These are phyloP conservation scores for Halophytophthora polymorphica DNA, from an alignment of 352 stramenopile species.

Conservation along the genomic window DNA sequence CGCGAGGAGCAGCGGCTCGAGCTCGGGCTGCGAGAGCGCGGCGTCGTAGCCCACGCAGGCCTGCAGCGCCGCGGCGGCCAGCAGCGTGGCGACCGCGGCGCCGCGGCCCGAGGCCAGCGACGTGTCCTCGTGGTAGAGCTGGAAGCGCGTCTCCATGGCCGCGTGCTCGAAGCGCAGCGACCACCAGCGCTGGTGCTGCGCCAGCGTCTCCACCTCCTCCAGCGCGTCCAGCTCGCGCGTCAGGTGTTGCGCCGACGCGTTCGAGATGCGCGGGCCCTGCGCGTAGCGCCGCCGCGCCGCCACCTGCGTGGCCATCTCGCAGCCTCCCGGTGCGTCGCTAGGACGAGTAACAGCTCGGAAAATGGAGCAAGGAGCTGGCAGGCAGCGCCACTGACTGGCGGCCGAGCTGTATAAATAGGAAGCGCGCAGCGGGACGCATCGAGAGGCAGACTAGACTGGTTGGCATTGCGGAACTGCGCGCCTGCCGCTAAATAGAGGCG, in stretches of 20 bases:
- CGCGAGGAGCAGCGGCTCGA: constrained; percentile 30
- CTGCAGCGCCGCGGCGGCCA: constrained; percentile 36
- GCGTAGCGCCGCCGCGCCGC: constrained; percentile 9
- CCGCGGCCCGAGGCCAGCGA: constrained; percentile 33
- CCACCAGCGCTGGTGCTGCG: constrained; percentile 32
- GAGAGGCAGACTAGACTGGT: too few species aligned
- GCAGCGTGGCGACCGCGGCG: constrained; percentile 30
- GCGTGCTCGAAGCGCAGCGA: constrained; percentile 46
- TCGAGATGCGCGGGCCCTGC: constrained; percentile 38
- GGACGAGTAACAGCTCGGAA: too few species aligned
- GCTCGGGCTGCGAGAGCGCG: too few species aligned
- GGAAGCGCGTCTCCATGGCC: constrained; percentile 50
- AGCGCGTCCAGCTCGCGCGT: constrained; percentile 47
- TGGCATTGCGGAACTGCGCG: too few species aligned
- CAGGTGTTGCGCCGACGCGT: constrained; percentile 41
- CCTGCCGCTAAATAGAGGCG: too few species aligned
- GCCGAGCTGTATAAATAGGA: too few species aligned
- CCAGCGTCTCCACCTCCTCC: constrained; percentile 32
- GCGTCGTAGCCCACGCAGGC: constrained; percentile 25
- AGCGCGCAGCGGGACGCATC: too few species aligned
- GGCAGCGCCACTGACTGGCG: too few species aligned
- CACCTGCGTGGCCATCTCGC: too few species aligned
- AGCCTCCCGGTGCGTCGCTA: too few species aligned
- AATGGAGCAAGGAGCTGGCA: too few species aligned
- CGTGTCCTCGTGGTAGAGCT: constrained; percentile 57